Evolutionary conservation across 176 grass and related monocot genomes (phyloP).

Genomic region (Themeda triandra): DNA sequence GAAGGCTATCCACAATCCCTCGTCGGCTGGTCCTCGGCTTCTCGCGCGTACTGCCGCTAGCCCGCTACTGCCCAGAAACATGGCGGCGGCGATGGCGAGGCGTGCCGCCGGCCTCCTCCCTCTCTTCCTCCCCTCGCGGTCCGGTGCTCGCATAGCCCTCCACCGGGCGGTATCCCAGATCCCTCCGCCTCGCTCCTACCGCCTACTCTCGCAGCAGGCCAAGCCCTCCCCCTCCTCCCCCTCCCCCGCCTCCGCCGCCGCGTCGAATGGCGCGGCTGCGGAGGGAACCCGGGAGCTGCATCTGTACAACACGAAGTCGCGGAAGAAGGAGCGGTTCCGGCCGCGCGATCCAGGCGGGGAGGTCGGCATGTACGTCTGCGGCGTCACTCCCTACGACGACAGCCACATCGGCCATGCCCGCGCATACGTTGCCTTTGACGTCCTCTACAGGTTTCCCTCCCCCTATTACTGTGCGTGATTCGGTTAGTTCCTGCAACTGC

Average conservation of each 20-base stretch:
- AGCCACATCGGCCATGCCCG: constrained; percentile 94
- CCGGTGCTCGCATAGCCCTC: background rate
- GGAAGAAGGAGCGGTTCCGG: constrained; percentile 61
- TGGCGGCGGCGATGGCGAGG: constrained; percentile 32
- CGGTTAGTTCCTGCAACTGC: background rate
- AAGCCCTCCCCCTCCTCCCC: constrained; percentile 7
- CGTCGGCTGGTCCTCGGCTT: background rate
- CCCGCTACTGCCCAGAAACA: background rate
- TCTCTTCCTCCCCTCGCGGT: constrained; percentile 26
- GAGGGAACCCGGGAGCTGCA: constrained; percentile 41
- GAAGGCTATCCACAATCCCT: constrained; percentile 25
- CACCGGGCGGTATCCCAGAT: background rate
- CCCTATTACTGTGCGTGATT: background rate
- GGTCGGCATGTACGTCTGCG: constrained; percentile 96
- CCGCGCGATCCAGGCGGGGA: constrained; percentile 47
- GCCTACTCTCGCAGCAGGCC: constrained; percentile 17
- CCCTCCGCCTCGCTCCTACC: background rate
- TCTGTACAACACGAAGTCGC: constrained; percentile 79
- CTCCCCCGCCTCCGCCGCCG: background rate
- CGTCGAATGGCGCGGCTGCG: constrained; percentile 22
- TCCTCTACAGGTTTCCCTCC: constrained; percentile 61
- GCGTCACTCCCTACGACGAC: constrained; percentile 91
- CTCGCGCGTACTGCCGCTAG: background rate
- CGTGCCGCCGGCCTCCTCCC: constrained; percentile 30
- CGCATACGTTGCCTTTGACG: constrained; percentile 88